Conservation (phyloP, 2,329 filamentous ascomycete genomes). For the Nemania sp. region DNA sequence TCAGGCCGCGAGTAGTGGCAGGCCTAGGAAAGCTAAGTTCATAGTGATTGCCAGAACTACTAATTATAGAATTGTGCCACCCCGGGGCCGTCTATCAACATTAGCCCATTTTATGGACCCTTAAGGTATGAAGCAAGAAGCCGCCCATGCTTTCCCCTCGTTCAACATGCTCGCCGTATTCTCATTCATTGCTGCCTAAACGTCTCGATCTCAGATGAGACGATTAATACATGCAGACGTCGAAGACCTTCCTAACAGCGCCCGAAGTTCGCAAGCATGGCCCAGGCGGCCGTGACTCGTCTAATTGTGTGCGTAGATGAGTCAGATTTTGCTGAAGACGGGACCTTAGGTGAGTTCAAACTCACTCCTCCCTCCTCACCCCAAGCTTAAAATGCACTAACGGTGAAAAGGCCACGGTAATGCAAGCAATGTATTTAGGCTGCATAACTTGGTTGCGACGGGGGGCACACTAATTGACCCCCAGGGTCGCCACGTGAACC, state of each 20-base stretch:
- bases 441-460: conserved; percentile 20
- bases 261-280: conserved; percentile 17
- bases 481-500: conserved; percentile 16
- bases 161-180: no score
- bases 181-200: no score
- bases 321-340: conserved; percentile 28
- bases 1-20: no score
- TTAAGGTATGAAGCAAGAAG: no score
- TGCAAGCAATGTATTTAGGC: conserved; percentile 28
- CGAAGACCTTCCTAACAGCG: neutral
- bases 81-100: no score
- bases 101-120: no score
- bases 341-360: conserved; percentile 24
- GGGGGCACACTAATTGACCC: conserved; percentile 6
- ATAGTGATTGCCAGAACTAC: no score
- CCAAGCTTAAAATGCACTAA: conserved; percentile 4
- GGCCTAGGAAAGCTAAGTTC: no score
- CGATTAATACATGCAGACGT: neutral
- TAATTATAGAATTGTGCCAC: no score
- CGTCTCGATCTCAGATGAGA: no score
- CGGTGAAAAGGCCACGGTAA: conserved; percentile 27
- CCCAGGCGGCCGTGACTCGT: conserved; percentile 12
- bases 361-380: neutral
- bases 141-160: no score
- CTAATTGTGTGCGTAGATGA: conserved; percentile 33